Evolutionary conservation across 2,329 filamentous ascomycete genomes (phyloP).

Genomic region (Xylariaceae sp.): DNA sequence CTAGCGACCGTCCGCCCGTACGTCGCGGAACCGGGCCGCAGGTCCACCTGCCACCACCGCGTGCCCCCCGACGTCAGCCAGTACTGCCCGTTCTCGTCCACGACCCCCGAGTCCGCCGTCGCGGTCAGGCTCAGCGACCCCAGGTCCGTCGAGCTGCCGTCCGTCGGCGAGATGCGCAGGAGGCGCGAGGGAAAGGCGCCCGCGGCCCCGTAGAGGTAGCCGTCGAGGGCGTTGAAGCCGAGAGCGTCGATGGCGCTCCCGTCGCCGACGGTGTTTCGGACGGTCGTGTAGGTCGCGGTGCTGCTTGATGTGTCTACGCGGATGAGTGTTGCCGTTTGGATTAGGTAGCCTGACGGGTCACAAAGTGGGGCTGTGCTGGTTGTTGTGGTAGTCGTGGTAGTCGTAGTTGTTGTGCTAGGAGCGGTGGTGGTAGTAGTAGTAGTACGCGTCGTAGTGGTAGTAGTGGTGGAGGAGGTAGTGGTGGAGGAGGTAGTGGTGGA

Average conservation of each 20-base stretch:
- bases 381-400: neutral
- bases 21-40: conserved; percentile 1
- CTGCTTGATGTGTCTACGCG: conserved; percentile 3
- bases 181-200: neutral
- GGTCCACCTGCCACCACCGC: conserved; percentile 3
- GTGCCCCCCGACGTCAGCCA: neutral
- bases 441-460: neutral
- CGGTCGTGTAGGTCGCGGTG: neutral
- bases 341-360: neutral
- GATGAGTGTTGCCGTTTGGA: conserved; percentile 1
- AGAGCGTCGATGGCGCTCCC: conserved; percentile 2
- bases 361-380: neutral
- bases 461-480: neutral
- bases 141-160: neutral
- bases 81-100: neutral
- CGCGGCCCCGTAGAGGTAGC: conserved; percentile 7
- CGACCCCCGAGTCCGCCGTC: neutral
- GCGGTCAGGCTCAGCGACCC: neutral
- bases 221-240: conserved; percentile 4
- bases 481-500: too few relatives aligned
- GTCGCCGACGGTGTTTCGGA: neutral
- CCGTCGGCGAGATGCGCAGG: neutral
- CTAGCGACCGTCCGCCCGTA: neutral
- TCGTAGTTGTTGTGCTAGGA: neutral
- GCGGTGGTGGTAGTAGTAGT: neutral